Evolutionary conservation across 2,329 filamentous ascomycete species (phyloP).

Genomic region (Aspergillus quadrilineatus): DNA sequence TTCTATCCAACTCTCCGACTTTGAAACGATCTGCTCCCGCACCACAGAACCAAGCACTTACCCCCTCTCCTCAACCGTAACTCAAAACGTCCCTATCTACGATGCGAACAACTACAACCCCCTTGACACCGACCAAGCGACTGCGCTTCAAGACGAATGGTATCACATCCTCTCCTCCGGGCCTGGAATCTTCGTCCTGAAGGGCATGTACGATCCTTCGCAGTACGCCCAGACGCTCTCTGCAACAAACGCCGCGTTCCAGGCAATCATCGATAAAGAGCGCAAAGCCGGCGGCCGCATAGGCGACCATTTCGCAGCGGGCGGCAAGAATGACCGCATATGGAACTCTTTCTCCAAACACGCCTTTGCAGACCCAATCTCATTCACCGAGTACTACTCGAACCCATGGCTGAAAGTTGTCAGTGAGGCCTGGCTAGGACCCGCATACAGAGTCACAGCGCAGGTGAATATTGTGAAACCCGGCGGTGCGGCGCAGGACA

Average conservation of each 20-base stretch:
- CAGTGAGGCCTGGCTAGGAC: constrained; percentile 59
- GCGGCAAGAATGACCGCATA: constrained; percentile 59
- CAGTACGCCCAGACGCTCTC: constrained; percentile 40
- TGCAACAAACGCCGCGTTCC: constrained; percentile 50
- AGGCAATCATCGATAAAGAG: constrained; percentile 51
- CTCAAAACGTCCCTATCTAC: constrained; percentile 59
- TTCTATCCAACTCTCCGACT: constrained; percentile 37
- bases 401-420: constrained; percentile 59
- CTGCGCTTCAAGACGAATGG: constrained; percentile 59
- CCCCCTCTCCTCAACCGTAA: constrained; percentile 48
- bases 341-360: constrained; percentile 68
- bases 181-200: constrained; percentile 60
- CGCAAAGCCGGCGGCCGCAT: constrained; percentile 33
- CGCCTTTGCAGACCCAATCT: constrained; percentile 50
- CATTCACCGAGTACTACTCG: constrained; percentile 59
- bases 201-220: constrained; percentile 50
- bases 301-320: constrained; percentile 62
- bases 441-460: constrained; percentile 59
- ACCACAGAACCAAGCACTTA: constrained; percentile 42
- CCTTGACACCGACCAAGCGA: constrained; percentile 28
- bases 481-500: constrained; percentile 57
- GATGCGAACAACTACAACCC: constrained; percentile 43
- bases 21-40: constrained; percentile 48
- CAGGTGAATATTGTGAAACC: constrained; percentile 65
- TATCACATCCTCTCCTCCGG: constrained; percentile 57